Conservation (phyloP, 805 yeast genomes). For the Lipomyces kockii region DNA sequence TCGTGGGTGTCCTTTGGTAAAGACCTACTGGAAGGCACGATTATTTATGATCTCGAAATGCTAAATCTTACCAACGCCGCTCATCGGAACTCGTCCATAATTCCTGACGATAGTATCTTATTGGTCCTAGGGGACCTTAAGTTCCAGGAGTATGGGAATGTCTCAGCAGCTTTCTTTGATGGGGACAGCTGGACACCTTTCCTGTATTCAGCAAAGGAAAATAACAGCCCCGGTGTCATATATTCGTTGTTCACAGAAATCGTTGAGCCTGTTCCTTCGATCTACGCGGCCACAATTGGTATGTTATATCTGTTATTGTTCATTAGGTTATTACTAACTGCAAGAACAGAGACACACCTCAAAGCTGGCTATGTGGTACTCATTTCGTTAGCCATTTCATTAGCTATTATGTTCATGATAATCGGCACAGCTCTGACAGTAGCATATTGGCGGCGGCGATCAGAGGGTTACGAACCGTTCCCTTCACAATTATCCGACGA, state of each 20-base stretch:
- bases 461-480: constrained; percentile 46
- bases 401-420: constrained; percentile 55
- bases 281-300: constrained; percentile 1
- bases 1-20: constrained; percentile 38
- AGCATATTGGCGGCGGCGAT: constrained; percentile 48
- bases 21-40: constrained; percentile 43
- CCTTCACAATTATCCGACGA: constrained; percentile 17
- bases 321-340: not conserved
- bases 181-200: constrained; percentile 73
- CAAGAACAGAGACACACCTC: constrained; percentile 40
- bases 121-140: constrained; percentile 63
- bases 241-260: constrained; percentile 44
- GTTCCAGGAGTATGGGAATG: constrained; percentile 57
- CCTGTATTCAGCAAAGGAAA: constrained; percentile 51
- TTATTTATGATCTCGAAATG: constrained; percentile 54
- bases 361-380: constrained; percentile 69
- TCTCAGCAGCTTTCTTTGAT: constrained; percentile 66
- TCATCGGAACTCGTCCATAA: constrained; percentile 41
- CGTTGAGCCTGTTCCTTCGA: constrained; percentile 30
- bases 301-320: constrained; percentile 1
- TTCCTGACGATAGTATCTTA: constrained; percentile 54
- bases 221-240: constrained; percentile 39
- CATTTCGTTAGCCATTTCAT: constrained; percentile 67
- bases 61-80: constrained; percentile 46
- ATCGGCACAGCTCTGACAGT: constrained; percentile 52